Conservation (phyloP, 2,329 filamentous ascomycete genomes). For the Monosporascus ibericus region DNA sequence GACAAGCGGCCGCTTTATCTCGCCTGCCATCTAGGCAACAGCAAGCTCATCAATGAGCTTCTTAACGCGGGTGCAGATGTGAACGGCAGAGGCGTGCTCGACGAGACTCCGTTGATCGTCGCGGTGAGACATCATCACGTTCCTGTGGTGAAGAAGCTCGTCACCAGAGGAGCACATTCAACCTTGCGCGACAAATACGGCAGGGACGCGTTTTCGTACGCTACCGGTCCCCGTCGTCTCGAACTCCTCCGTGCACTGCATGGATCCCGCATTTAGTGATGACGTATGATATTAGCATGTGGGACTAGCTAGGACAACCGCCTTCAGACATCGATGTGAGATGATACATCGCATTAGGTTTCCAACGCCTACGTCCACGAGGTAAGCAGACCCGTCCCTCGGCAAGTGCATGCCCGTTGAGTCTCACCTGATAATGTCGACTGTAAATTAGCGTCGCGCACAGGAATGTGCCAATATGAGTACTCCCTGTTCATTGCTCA, state of each 20-base stretch:
- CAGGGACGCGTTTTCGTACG: neutral
- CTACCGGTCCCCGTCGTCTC: neutral
- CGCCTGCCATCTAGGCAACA: neutral
- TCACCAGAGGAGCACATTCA: neutral
- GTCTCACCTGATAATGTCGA: no score
- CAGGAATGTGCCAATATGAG: no score
- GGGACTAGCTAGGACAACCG: no score
- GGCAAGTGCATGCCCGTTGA: no score
- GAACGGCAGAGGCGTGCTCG: neutral
- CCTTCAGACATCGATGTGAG: no score
- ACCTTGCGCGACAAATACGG: neutral
- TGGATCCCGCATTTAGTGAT: neutral
- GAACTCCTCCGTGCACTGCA: neutral
- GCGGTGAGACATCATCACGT: neutral
- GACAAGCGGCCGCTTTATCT: neutral
- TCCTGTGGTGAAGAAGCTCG: neutral
- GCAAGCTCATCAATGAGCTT: neutral
- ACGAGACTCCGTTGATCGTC: neutral
- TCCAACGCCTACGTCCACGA: no score
- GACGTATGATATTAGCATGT: no score
- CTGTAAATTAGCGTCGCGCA: no score
- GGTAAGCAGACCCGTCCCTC: no score
- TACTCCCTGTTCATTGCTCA: no score
- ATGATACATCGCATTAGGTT: no score
- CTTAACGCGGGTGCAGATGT: neutral